phyloP scores from a whole-genome alignment of 163 green algal species.

The Scenedesmus sp. region DNA sequence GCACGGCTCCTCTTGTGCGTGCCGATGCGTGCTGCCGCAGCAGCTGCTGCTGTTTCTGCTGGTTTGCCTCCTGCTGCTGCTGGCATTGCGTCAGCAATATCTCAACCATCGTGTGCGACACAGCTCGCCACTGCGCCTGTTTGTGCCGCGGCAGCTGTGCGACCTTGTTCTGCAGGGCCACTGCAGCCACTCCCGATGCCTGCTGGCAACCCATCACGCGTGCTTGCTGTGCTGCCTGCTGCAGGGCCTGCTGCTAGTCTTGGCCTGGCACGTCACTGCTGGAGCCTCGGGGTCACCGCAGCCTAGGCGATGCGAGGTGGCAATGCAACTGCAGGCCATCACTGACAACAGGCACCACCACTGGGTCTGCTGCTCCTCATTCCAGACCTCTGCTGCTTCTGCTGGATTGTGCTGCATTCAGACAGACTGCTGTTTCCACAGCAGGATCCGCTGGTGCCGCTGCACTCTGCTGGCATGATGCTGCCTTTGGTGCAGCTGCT shows the following conservation, averaged over 20 bases:
- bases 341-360: no score
- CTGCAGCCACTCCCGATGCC: no score
- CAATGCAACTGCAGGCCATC: no score
- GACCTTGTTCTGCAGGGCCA: neutral
- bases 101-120: neutral
- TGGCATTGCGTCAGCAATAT: neutral
- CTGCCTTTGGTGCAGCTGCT: neutral
- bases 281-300: no score
- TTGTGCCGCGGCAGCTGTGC: neutral
- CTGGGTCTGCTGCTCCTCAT: no score
- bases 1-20: neutral
- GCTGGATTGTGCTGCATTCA: no score
- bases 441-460: neutral
- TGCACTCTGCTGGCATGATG: neutral
- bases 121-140: neutral
- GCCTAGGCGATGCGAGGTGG: no score
- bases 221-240: neutral
- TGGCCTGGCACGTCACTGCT: neutral
- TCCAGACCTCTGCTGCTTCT: no score
- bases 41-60: neutral
- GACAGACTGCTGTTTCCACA: neutral
- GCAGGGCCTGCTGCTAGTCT: no score
- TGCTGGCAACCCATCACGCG: neutral
- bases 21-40: neutral
- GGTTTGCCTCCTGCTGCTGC: neutral